Evolutionary conservation across 768 basidiomycete species (phyloP).

Genomic region (Tricholoma flavovirens): DNA sequence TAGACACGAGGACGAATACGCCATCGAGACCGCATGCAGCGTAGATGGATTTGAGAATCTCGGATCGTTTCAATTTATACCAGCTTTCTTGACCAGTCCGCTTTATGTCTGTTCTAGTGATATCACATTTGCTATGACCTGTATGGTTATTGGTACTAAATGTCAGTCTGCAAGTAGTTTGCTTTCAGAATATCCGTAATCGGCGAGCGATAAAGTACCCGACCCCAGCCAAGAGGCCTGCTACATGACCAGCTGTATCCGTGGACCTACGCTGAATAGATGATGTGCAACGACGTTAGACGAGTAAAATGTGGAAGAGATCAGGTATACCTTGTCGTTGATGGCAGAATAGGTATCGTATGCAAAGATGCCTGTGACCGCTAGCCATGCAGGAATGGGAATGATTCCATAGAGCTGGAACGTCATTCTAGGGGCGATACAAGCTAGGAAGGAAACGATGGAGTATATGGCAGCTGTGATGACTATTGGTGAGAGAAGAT

Average conservation of each 20-base stretch:
- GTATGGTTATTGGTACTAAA: slow-evolving; percentile 2
- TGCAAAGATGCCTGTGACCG: slow-evolving; percentile 59
- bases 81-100: neutral
- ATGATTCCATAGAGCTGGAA: slow-evolving; percentile 73
- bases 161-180: neutral
- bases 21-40: slow-evolving; percentile 37
- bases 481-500: neutral
- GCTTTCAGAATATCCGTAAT: slow-evolving; percentile 25
- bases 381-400: slow-evolving; percentile 75
- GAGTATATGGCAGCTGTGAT: slow-evolving; percentile 64
- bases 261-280: slow-evolving; percentile 39
- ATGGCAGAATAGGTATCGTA: slow-evolving; percentile 51
- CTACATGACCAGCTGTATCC: slow-evolving; percentile 66
- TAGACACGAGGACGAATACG: slow-evolving; percentile 76
- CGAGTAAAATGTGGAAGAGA: neutral
- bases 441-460: slow-evolving; percentile 66
- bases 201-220: slow-evolving; percentile 44
- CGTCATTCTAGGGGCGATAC: slow-evolving; percentile 55
- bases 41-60: neutral
- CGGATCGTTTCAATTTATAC: neutral
- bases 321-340: slow-evolving; percentile 29
- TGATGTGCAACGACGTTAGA: neutral
- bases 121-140: neutral
- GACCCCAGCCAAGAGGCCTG: slow-evolving; percentile 56
- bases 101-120: neutral